Evolutionary conservation across 1,284 basidiomycete species (phyloP).

Genomic region (Rhodotorula glutinis): DNA sequence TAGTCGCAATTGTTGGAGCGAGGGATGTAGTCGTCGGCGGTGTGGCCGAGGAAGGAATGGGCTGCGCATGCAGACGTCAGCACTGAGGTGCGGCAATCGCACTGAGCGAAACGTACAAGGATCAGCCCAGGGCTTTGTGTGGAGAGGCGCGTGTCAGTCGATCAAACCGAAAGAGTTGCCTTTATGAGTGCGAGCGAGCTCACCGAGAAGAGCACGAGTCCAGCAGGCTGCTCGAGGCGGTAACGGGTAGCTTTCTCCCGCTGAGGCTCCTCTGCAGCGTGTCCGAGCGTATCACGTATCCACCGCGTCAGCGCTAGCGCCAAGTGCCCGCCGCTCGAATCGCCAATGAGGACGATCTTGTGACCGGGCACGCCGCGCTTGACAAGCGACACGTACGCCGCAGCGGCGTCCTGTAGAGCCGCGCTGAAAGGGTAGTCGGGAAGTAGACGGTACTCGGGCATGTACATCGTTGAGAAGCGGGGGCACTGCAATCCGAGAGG

Average conservation of each 20-base stretch:
- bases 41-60: constrained; percentile 24
- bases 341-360: constrained; percentile 47
- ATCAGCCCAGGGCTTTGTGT: constrained; percentile 29
- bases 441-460: constrained; percentile 35
- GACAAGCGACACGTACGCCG: constrained; percentile 28
- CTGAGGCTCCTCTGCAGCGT: background rate
- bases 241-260: background rate
- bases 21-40: constrained; percentile 8
- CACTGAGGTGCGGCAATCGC: background rate
- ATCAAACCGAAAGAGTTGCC: too few relatives aligned
- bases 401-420: constrained; percentile 32
- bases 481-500: constrained; percentile 5
- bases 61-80: constrained; percentile 4
- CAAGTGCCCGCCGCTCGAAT: constrained; percentile 49
- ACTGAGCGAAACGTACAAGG: background rate
- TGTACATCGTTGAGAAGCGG: constrained; percentile 21
- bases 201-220: constrained; percentile 34
- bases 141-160: too few relatives aligned
- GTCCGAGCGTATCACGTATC: constrained; percentile 42
- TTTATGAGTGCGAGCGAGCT: too few relatives aligned
- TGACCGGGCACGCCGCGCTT: constrained; percentile 3
- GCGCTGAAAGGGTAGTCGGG: constrained; percentile 32
- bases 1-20: constrained; percentile 25
- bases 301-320: constrained; percentile 47
- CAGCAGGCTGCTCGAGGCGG: constrained; percentile 13